phyloP scores from a whole-genome alignment of 768 basidiomycete species.

The Naganishia vaughanmartiniae region DNA sequence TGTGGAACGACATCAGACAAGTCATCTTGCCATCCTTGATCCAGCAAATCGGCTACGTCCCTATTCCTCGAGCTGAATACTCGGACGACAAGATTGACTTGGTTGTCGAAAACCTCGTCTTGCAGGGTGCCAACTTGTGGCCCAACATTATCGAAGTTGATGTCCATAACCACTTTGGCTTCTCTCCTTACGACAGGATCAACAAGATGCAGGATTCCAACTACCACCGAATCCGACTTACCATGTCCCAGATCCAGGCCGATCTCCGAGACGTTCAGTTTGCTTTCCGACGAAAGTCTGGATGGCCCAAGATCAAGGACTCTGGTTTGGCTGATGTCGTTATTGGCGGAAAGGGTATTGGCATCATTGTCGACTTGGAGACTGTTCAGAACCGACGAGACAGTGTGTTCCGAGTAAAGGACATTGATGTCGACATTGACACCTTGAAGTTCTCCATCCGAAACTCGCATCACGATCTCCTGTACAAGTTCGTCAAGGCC shows the following conservation, averaged over 20 bases:
- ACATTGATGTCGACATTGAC: conserved; percentile 76
- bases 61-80: conserved; percentile 89
- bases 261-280: conserved; percentile 93
- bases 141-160: conserved; percentile 63
- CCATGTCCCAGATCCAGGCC: conserved; percentile 80
- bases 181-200: conserved; percentile 69
- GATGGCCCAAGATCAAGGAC: conserved; percentile 75
- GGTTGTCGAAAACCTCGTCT: conserved; percentile 86
- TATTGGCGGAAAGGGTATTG: conserved; percentile 33
- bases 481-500: conserved; percentile 80
- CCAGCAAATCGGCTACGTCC: conserved; percentile 60
- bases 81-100: conserved; percentile 80
- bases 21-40: conserved; percentile 78
- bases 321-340: conserved; percentile 77
- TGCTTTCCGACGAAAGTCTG: conserved; percentile 80
- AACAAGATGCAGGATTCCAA: conserved; percentile 57
- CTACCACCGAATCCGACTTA: conserved; percentile 71
- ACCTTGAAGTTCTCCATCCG: conserved; percentile 84
- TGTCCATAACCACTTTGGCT: conserved; percentile 76
- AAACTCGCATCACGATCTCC: conserved; percentile 81
- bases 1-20: conserved; percentile 80
- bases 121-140: conserved; percentile 83
- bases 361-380: conserved; percentile 51
- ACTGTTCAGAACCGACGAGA: conserved; percentile 51
- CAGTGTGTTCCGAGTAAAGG: conserved; percentile 53